Evolutionary conservation across 306 rosid genomes (phyloP), one percentile per base, ranked within the genome.

Genomic region (Inga leiocalycina): DNA sequence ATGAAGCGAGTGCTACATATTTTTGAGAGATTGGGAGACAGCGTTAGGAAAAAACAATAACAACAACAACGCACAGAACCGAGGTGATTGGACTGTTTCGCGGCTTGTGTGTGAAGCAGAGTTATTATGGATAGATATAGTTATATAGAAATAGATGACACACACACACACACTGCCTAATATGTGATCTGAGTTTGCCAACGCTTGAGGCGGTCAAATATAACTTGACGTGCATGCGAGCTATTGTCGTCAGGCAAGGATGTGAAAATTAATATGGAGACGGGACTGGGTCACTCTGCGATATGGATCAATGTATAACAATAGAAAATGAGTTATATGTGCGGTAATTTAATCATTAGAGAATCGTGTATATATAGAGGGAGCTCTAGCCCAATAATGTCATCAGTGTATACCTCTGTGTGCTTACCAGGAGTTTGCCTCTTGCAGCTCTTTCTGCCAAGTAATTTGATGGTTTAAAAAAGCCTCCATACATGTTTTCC

Each of bases 401-500:
- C 59, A 17, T 52, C 59, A 17, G 19, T 52, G 7, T 52, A 10
- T 44, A 2, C 10, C 20, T 54, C 22, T 54, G 24, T 37, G 51
- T 62, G 69, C 69, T 27, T 13, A 62, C 69, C 17, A 62, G 69
- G 8, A 62, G 69, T 4, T 12, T 62, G 17, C 39, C 39, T 27
- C 14, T 64, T 24, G 39, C 69, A 27, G 71, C 72, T 67, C 72
- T 82, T 48, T 86, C 89, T 85, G 87, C 92, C 83, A 87, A 48
- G 88, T 27, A 76, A 34, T 80, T 83, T 4, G 89, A 89, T 68
- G 95, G 93, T 81, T 87, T 90, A 82, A 74, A 89, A 54, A 91
- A 89, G 62, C 92, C 46, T 6, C 71, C 71, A 51, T 75, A 87
- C 62, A 68, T 24, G 70, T 85, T 79, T 30, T 87, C 83, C 93